Conservation (phyloP, 2,329 filamentous ascomycete species). For the Pyrenochaeta sp. region DNA sequence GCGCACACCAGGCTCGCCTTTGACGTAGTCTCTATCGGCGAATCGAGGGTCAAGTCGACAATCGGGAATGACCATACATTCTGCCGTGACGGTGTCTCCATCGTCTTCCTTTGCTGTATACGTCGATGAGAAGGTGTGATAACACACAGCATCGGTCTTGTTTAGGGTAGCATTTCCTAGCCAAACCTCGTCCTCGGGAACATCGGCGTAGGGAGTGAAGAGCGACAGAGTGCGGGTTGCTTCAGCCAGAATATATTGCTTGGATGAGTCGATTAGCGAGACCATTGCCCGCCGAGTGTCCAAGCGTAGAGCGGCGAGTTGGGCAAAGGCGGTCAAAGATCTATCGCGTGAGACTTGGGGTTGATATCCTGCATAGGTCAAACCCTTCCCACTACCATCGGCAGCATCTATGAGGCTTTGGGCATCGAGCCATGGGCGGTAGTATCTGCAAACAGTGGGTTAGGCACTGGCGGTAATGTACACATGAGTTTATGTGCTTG, state of each 20-base stretch:
- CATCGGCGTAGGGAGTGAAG: constrained; percentile 30
- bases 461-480: background rate
- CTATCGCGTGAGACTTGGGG: constrained; percentile 36
- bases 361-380: constrained; percentile 33
- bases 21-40: constrained; percentile 34
- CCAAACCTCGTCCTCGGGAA: constrained; percentile 38
- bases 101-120: constrained; percentile 29
- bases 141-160: constrained; percentile 38
- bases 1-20: constrained; percentile 35
- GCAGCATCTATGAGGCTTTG: constrained; percentile 38
- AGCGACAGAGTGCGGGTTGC: constrained; percentile 48
- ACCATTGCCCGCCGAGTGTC: constrained; percentile 46
- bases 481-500: background rate
- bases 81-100: constrained; percentile 24
- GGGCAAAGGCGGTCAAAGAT: constrained; percentile 46
- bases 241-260: constrained; percentile 51
- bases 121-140: constrained; percentile 37
- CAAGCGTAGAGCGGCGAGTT: constrained; percentile 46
- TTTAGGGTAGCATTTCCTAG: constrained; percentile 43
- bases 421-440: constrained; percentile 48
- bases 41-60: constrained; percentile 35
- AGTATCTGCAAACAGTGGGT: constrained; percentile 34
- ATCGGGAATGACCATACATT: constrained; percentile 38
- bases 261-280: constrained; percentile 47
- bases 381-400: constrained; percentile 33